A percentile compares a stretch with the other conserved stretches of the same genome.
These are phyloP conservation scores for Daedalea quercina DNA, from an alignment of 768 basidiomycete species.

Conservation along the genomic window DNA sequence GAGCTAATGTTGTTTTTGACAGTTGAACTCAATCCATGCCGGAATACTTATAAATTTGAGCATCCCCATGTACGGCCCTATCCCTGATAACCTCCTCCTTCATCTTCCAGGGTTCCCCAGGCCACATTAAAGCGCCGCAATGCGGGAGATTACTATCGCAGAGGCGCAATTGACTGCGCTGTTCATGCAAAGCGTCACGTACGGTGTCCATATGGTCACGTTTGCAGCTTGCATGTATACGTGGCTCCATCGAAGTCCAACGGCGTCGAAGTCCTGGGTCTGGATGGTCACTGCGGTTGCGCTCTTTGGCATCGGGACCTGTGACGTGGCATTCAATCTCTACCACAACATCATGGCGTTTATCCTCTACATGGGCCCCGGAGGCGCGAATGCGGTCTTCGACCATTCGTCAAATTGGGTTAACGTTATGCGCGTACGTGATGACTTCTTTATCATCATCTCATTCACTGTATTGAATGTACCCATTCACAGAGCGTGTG, in stretches of 20 bases:
- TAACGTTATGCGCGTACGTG: neutral
- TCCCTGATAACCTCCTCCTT: too few relatives aligned
- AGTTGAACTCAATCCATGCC: too few relatives aligned
- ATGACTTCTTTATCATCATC: too few relatives aligned
- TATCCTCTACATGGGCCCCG: neutral
- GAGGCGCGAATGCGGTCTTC: neutral
- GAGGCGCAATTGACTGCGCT: slow-evolving; percentile 1
- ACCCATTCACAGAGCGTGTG: neutral
- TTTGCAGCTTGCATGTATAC: neutral
- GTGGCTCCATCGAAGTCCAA: neutral
- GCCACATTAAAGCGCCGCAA: too few relatives aligned
- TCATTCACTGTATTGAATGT: neutral
- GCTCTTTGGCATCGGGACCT: neutral
- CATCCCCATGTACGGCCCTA: too few relatives aligned
- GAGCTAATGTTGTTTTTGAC: too few relatives aligned
- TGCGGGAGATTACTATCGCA: neutral
- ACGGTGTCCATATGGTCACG: neutral
- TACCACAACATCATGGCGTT: slow-evolving; percentile 2
- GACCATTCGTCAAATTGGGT: neutral
- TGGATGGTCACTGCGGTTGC: neutral
- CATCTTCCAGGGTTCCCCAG: too few relatives aligned
- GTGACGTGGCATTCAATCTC: neutral
- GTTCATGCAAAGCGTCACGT: slow-evolving; percentile 3
- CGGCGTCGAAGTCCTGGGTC: neutral
- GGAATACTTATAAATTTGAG: too few relatives aligned